Evolutionary conservation across 768 basidiomycete species (phyloP), one percentile per base, ranked within the genome.

Genomic region (Mycena sanguinolenta): DNA sequence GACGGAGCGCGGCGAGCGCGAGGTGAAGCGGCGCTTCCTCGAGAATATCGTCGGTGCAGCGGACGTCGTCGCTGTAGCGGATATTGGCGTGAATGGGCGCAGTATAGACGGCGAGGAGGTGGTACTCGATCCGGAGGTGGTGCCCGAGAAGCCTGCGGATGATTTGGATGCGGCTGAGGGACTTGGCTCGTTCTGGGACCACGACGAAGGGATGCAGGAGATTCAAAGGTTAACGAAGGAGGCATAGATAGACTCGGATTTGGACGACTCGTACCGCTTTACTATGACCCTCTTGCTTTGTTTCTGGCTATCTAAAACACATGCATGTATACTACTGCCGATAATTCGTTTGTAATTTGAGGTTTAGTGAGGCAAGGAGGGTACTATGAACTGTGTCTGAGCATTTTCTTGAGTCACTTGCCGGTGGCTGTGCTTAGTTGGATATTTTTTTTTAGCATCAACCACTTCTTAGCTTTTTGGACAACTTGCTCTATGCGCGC

Each of bases 171-270:
- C 36, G 14, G 36, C 8, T 12, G 75, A 77, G 16, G 78, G 77
- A 36, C 79, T 82, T 75, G 78, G 76, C 6, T 77, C 75, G 23
- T 94, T 94, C 76, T 94, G 93, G 93, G 83, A 84, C 38, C 84
- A 86, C 58, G 93, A 95, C 75, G 93, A 94, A 69, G 93, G 93
- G 3, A 68, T 90, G 60, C 89, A 91, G 58, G 93, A 95, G 81
- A 92, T 94, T 74, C 84, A 82, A 64, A 87, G 89, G 75, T 83
- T 87, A 8, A 85, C 86, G 67, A 94, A 94, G 79, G 90, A 92
- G 71, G 86, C 79, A 12, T 89, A 70, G 44, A 28, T 7, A 17
- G 23, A 58, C n/a, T n/a, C n/a, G 19, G 23, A 58, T 21, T n/a
- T 46, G 19, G n/a, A n/a, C 50, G 65, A 66, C 30, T 59, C 30